Base-by-base conservation (phyloP, 2,329 filamentous ascomycete genomes). In the Podosphaera xanthii region DNA sequence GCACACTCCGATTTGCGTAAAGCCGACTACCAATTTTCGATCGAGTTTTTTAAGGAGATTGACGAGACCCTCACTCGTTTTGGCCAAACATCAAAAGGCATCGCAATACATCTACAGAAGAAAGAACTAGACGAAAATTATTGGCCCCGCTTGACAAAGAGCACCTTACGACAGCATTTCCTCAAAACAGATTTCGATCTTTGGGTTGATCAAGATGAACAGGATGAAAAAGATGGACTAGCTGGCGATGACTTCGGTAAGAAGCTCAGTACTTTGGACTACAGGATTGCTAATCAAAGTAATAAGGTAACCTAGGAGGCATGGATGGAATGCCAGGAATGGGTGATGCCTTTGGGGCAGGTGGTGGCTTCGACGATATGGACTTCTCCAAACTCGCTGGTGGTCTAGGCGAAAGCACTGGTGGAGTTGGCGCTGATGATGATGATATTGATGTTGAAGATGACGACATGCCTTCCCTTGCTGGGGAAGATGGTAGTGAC, bases 141-240 rank as follows among this genome's bases (percentile, higher is more conserved):
- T 81, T 98, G 92, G 92, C 90, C 90, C 63, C 83, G 92, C 64
- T 79, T 98, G 69, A 79, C 96, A 71, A 96, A 96, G 83, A 87
- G 91, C 62, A 73, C 76, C 65, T 84, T 87, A 79, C 95, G 88
- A 77, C 75, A 87, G 59, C 92, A 97, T 76, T 98, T 89, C 81
- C 75, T 98, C 69, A 95, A 95, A 84, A 97, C 92, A 64, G 86
- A 98, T 75, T 98, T 98, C 68, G 90, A 96, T 77, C 96, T 95
- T 63, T 70, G 67, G 67, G 68, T 69, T 67, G 67, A 70, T 64
- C 67, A 70, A 67, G 67, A 98, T 70, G 92, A 98, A 80, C 92
- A 98, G 77, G 67, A 98, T 70, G 92, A 98, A 80, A 92, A 98
- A 77, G 36, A 40, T 40, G 89, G 88, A 73, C 84, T 80, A 61